Evolutionary conservation across 106 monocot genomes (phyloP).

Genomic region (Acanthochlamys bracteata): DNA sequence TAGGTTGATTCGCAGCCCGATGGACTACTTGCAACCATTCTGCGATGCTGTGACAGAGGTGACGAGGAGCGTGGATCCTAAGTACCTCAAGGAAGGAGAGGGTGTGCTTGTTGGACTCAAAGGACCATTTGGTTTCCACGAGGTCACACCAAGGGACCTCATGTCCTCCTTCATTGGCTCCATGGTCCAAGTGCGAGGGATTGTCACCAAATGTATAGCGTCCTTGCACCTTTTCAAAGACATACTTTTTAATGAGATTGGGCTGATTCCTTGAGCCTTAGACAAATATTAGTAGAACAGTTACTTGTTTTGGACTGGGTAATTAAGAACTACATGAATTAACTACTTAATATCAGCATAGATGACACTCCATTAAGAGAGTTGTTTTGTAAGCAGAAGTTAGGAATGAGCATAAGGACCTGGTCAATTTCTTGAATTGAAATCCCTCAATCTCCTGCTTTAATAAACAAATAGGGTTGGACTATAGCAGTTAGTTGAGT

Average conservation of each 20-base stretch:
- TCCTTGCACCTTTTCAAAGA: background rate
- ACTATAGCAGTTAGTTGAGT: too few relatives aligned
- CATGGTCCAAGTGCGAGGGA: constrained; percentile 96
- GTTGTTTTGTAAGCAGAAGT: too few relatives aligned
- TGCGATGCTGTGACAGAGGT: constrained; percentile 80
- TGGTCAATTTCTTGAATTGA: too few relatives aligned
- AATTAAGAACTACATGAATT: too few relatives aligned
- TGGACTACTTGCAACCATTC: constrained; percentile 74
- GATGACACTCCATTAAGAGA: too few relatives aligned
- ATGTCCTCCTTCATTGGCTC: constrained; percentile 97
- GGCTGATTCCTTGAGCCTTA: background rate
- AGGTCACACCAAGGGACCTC: constrained; percentile 91
- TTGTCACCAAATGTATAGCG: constrained; percentile 87
- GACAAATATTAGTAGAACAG: background rate
- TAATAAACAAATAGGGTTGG: too few relatives aligned
- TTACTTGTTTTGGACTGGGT: background rate
- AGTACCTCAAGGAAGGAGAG: constrained; percentile 76
- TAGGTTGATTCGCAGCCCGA: constrained; percentile 86
- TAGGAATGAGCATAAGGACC: too few relatives aligned
- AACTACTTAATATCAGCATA: too few relatives aligned
- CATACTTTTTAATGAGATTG: background rate
- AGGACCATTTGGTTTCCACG: constrained; percentile 89
- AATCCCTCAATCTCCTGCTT: too few relatives aligned
- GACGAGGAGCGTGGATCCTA: constrained; percentile 51
- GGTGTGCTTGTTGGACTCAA: constrained; percentile 74